Base-by-base conservation (phyloP, 177 flowering plant genomes). In the Telopea speciosissima region DNA sequence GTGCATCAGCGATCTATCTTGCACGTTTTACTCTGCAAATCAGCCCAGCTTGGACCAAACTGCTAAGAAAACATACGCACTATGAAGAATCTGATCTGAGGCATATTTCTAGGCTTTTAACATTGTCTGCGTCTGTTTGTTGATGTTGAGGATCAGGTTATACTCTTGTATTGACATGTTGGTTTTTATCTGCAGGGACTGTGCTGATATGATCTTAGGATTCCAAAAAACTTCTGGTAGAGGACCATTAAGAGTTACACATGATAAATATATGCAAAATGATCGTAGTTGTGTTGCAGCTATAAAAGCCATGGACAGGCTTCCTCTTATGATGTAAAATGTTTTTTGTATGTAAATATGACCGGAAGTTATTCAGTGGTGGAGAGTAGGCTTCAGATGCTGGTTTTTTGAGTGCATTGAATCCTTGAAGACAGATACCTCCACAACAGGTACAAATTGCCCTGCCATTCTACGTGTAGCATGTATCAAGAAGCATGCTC, bases 1-100 rank as follows among this genome's bases (percentile, higher is more conserved):
- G 94, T 79, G 98, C 98, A 76, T 84, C 97, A 45, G 97, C 97
- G 49, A 80, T 93, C 65, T 93, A 88, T 81, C 73, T 91, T 73
- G 96, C 98, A 49, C 78, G 94, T 63, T 83, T 84, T 71, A 91
- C 92, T 7, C 63, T 91, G 69, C 77, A 80, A 69, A 73, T 75
- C 62, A 58, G 75, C 74, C 97, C 97, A 24, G 73, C 84, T 25
- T 93, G 98, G 98, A 90, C 96, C 49, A 81, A 86, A 58, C 75
- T 93, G 68, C 94, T 93, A 17, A 31, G 56, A 56, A 84, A 79
- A 63, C 96, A 91, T 75, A 69, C 98, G 22, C 83, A 75, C 54
- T 90, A 88, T 70, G 82, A 89, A 71, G 89, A 83, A 74, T 67
- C 84, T 23, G 79, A 91, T 68, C 80, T 91, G 72, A 93, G 90